Evolutionary conservation across 805 yeast species (phyloP), one percentile per base, ranked within the genome.

Genomic region (Kodamaea leandrae): DNA sequence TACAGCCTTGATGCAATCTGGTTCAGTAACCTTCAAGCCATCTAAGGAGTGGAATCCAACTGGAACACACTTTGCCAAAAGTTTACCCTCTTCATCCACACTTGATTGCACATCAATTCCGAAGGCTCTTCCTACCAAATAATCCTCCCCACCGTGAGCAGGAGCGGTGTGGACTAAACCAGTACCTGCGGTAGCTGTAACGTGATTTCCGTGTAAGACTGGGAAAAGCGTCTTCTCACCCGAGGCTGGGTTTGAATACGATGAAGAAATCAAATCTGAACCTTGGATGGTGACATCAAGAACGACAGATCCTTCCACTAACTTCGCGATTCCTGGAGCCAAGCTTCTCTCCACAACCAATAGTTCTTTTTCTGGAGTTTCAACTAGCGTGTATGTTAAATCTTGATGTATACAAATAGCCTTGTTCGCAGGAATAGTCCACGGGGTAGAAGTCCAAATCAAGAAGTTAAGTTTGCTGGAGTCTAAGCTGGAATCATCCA

Each of bases 371-470:
- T 42, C 45, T 1, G 62, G 51, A 12, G 59, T 47, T 10, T 59
- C 47, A 3, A 66, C 32, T 9, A 84, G 48, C 1, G 80, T 76
- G 57, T 93, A 93, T 0, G 60, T 55, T 41, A 86, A 64, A 1
- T 71, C 62, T 19, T 76, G 62, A 53, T 87, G 80, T 30, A 84
- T 72, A 33, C 93, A 82, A 32, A 93, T 78, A 0, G 97, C 97
- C 47, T 75, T 72, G 56, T 93, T 93, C 0, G 96, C 82, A 4
- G 87, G 86, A 23, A 93, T 70, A 0, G 99, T 93, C 99, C 99
- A 93, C 0, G 99, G 97, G 1, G 99, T 93, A 1, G 96, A 90
- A 0, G 99, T 93, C 99, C 99, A 93, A 42, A 93, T 87, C 46
- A 86, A 53, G 2, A 61, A 43, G n/a, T 49, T 43, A 14, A 60